A percentile compares a stretch with the other conserved stretches of the same genome.
phyloP scores from a whole-genome alignment of 306 rosid species.

The Castanea crenata region DNA sequence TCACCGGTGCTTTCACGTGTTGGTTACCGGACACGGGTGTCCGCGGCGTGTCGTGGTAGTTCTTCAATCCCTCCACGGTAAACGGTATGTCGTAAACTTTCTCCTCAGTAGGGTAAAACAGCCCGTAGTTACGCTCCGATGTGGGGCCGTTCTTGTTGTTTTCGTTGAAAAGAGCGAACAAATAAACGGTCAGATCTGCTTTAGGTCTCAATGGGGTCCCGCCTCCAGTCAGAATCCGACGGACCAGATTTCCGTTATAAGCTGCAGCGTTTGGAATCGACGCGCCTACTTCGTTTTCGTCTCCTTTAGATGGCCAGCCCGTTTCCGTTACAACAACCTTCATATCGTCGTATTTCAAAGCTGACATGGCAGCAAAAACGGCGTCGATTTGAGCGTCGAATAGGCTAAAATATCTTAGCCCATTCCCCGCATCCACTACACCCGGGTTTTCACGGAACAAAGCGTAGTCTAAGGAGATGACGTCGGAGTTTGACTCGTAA shows the following conservation, averaged over 20 bases:
- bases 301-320: constrained; percentile 93
- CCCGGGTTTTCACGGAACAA: constrained; percentile 81
- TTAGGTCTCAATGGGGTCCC: constrained; percentile 86
- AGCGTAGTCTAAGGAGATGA: constrained; percentile 81
- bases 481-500: constrained; percentile 84
- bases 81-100: constrained; percentile 77
- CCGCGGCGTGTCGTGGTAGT: constrained; percentile 38
- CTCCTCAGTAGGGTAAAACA: constrained; percentile 63
- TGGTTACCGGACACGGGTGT: constrained; percentile 19
- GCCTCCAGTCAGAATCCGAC: constrained; percentile 57
- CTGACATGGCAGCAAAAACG: constrained; percentile 74
- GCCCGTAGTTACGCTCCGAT: constrained; percentile 83
- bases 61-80: constrained; percentile 49
- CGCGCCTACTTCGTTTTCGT: constrained; percentile 77
- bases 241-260: constrained; percentile 83
- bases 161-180: constrained; percentile 91
- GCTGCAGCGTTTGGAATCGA: constrained; percentile 78
- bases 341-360: constrained; percentile 68
- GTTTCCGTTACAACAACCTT: constrained; percentile 72
- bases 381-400: constrained; percentile 98
- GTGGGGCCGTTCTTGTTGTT: constrained; percentile 76
- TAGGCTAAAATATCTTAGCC: constrained; percentile 64
- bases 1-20: background rate
- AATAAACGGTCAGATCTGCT: constrained; percentile 80
- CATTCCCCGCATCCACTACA: constrained; percentile 73